A percentile compares a stretch with the other conserved stretches of the same genome.
Conservation (phyloP, 441 rosid species). For the Euphorbia celastroides region DNA sequence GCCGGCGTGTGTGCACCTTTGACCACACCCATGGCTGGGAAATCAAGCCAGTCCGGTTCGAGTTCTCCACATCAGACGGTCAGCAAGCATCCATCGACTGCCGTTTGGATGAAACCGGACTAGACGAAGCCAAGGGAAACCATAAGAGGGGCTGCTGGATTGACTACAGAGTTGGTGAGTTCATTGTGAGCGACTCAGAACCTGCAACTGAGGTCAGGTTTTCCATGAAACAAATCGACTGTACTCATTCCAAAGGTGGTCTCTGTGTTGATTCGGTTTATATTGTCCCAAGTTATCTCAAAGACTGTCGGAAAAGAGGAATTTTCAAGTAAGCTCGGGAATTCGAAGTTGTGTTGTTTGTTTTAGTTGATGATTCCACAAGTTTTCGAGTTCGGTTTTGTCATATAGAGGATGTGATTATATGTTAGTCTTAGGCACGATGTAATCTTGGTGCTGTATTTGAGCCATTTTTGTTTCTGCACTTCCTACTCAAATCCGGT, state of each 20-base stretch:
- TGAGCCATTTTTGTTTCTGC: conserved; percentile 34
- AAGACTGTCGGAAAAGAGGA: conserved; percentile 37
- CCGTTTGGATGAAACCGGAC: conserved; percentile 47
- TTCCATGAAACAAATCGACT: conserved; percentile 84
- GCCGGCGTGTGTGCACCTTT: conserved; percentile 59
- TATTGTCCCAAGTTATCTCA: conserved; percentile 62
- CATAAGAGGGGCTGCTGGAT: conserved; percentile 84
- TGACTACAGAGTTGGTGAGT: conserved; percentile 74
- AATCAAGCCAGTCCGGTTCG: conserved; percentile 63
- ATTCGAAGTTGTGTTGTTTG: conserved; percentile 14
- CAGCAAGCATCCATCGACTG: conserved; percentile 59
- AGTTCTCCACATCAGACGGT: conserved; percentile 60
- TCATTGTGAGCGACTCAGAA: conserved; percentile 47
- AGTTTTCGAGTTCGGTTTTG: conserved; percentile 22
- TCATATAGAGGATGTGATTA: conserved; percentile 33
- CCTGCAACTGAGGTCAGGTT: conserved; percentile 53
- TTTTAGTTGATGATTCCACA: conserved; percentile 14
- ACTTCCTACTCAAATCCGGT: no score
- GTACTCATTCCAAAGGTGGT: conserved; percentile 86
- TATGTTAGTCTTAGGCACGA: conserved; percentile 33
- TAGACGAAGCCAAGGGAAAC: conserved; percentile 38
- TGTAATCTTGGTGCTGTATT: conserved; percentile 29
- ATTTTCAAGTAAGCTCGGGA: conserved; percentile 32
- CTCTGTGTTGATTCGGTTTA: conserved; percentile 83
- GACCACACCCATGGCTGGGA: conserved; percentile 89